Evolutionary conservation across 441 rosid species (phyloP).

Genomic region (Syzygium malaccense): DNA sequence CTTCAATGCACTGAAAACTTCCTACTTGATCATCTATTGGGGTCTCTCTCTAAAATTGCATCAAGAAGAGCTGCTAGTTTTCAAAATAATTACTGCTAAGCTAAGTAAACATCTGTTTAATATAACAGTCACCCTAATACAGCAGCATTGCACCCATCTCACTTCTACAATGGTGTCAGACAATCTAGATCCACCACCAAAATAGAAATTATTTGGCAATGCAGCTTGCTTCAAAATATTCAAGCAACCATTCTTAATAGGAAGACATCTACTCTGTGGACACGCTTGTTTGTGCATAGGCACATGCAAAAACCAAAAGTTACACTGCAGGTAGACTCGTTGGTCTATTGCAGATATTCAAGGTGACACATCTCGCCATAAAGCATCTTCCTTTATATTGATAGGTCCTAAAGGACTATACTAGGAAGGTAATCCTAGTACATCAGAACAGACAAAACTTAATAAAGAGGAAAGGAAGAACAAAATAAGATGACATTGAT

Average conservation of each 20-base stretch:
- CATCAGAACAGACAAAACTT: background rate
- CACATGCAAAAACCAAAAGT: background rate
- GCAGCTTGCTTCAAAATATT: background rate
- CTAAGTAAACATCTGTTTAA: background rate
- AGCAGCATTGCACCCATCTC: background rate
- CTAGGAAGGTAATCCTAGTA: background rate
- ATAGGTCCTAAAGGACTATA: background rate
- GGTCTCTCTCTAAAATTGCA: background rate
- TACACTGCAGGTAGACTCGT: background rate
- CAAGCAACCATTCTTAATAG: background rate
- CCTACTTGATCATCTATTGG: background rate
- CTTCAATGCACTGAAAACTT: background rate
- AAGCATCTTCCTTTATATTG: background rate
- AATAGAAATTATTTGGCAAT: background rate
- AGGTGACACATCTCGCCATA: background rate
- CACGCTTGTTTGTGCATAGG: background rate
- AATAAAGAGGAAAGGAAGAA: background rate
- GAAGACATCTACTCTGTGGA: background rate
- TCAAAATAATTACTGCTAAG: background rate
- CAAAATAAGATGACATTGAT: background rate
- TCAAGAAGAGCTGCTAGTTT: background rate
- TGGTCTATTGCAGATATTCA: background rate
- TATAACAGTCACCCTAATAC: background rate
- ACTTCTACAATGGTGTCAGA: background rate
- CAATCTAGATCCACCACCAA: background rate